Evolutionary conservation across 2,329 filamentous ascomycete genomes (phyloP).

Genomic region (Meredithiella fracta): DNA sequence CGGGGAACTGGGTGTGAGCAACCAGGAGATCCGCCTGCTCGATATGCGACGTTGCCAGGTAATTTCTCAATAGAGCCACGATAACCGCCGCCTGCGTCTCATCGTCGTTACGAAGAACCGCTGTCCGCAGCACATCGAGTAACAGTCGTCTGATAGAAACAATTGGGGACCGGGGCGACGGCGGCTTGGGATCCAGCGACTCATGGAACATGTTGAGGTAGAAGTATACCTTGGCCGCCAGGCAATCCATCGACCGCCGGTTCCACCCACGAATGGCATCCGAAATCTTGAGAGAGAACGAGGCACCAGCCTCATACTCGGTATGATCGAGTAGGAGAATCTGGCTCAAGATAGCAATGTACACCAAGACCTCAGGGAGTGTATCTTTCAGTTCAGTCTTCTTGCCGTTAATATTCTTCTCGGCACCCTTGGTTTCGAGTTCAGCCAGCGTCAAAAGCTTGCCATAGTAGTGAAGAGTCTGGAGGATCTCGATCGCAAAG

Average conservation of each 20-base stretch:
- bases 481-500: slow-evolving; percentile 47
- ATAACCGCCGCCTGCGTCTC: slow-evolving; percentile 97
- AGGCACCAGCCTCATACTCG: slow-evolving; percentile 59
- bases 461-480: slow-evolving; percentile 54
- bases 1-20: slow-evolving; percentile 86
- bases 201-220: slow-evolving; percentile 95
- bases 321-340: slow-evolving; percentile 80
- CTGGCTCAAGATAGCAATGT: slow-evolving; percentile 71
- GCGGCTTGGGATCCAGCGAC: slow-evolving; percentile 70
- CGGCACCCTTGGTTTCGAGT: slow-evolving; percentile 56
- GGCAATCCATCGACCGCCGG: slow-evolving; percentile 80
- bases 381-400: slow-evolving; percentile 63
- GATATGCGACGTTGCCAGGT: slow-evolving; percentile 90
- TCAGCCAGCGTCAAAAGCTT: slow-evolving; percentile 30
- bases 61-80: slow-evolving; percentile 85
- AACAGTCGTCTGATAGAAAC: slow-evolving; percentile 74
- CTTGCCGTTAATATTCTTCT: slow-evolving; percentile 35
- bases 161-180: slow-evolving; percentile 74
- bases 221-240: slow-evolving; percentile 93
- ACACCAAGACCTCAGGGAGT: slow-evolving; percentile 75
- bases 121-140: slow-evolving; percentile 75
- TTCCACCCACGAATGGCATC: slow-evolving; percentile 80
- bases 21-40: slow-evolving; percentile 90
- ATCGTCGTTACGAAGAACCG: slow-evolving; percentile 90
- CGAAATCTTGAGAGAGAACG: slow-evolving; percentile 70